These are phyloP conservation scores for Crithidia bombi DNA, from an alignment of 208 protist species.

Conservation along the genomic window DNA sequence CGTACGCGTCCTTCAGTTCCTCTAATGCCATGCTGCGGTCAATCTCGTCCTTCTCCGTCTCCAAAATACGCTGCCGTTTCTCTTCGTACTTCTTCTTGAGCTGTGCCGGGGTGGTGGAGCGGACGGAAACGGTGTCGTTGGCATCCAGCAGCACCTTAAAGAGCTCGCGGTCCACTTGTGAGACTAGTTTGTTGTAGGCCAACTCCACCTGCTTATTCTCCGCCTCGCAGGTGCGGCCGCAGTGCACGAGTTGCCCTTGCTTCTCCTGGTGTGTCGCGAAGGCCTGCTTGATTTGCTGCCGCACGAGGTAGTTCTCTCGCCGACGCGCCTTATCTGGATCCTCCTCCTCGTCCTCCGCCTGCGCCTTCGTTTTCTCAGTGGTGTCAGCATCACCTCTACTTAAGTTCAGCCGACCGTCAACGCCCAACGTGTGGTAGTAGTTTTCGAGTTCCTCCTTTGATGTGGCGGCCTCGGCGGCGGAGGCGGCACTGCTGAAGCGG, in stretches of 20 bases:
- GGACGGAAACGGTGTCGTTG: constrained; percentile 72
- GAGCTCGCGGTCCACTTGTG: constrained; percentile 88
- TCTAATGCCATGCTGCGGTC: constrained; percentile 82
- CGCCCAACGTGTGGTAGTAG: constrained; percentile 78
- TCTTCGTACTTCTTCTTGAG: constrained; percentile 81
- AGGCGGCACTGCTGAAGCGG: constrained; percentile 4
- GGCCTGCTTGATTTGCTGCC: constrained; percentile 71
- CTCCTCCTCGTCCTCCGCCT: background rate
- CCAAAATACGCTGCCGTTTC: constrained; percentile 64
- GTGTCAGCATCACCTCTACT: constrained; percentile 5
- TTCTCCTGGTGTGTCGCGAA: constrained; percentile 70
- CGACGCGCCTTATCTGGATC: constrained; percentile 69
- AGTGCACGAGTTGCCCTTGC: constrained; percentile 81
- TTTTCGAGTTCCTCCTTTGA: constrained; percentile 52
- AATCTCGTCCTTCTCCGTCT: constrained; percentile 72
- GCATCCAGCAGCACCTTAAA: constrained; percentile 83
- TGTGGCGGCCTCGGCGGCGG: constrained; percentile 5
- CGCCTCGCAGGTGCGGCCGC: constrained; percentile 70
- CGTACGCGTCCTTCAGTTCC: constrained; percentile 87
- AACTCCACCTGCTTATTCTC: constrained; percentile 82
- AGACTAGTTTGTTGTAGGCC: constrained; percentile 77
- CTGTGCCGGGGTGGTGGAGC: constrained; percentile 45
- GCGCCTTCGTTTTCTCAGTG: background rate
- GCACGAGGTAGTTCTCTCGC: constrained; percentile 77
- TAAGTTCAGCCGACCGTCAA: constrained; percentile 57